phyloP scores from a whole-genome alignment of 306 rosid genomes.

The Ziziphus jujuba region DNA sequence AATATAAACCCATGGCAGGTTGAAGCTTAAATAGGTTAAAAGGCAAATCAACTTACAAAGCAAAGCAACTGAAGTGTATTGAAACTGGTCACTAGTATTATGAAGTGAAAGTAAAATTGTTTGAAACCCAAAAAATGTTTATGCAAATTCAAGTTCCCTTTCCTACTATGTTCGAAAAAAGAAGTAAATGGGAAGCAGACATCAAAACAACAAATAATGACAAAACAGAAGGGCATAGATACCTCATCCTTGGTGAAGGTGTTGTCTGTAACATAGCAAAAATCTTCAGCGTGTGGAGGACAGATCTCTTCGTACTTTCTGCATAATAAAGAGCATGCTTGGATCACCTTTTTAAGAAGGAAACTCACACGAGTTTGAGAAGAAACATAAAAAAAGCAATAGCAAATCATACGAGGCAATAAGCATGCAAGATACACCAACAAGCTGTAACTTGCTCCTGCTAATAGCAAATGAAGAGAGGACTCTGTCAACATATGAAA shows the following conservation, averaged over 20 bases:
- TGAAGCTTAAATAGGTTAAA: neutral
- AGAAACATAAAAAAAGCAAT: neutral
- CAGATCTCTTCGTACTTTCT: constrained; percentile 47
- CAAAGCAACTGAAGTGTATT: neutral
- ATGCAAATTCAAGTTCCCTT: too few relatives aligned
- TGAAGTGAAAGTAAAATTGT: too few relatives aligned
- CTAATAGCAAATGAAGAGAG: constrained; percentile 31
- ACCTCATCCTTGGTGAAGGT: constrained; percentile 36
- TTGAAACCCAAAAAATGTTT: too few relatives aligned
- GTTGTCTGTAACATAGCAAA: constrained; percentile 53
- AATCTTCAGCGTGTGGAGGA: constrained; percentile 37
- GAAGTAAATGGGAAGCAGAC: too few relatives aligned
- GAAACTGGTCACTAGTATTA: constrained; percentile 12
- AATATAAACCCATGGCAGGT: neutral
- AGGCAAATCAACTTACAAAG: neutral
- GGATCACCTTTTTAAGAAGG: constrained; percentile 2
- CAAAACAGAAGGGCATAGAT: neutral
- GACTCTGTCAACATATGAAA: constrained; percentile 41
- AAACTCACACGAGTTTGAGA: neutral
- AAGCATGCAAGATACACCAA: constrained; percentile 47
- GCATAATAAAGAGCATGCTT: constrained; percentile 19
- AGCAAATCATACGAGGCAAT: constrained; percentile 36
- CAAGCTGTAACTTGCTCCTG: constrained; percentile 40
- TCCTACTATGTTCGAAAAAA: too few relatives aligned
- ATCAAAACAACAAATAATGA: too few relatives aligned